phyloP scores from a whole-genome alignment of 2,329 filamentous ascomycete genomes.

The Trichoderma asperellum region DNA sequence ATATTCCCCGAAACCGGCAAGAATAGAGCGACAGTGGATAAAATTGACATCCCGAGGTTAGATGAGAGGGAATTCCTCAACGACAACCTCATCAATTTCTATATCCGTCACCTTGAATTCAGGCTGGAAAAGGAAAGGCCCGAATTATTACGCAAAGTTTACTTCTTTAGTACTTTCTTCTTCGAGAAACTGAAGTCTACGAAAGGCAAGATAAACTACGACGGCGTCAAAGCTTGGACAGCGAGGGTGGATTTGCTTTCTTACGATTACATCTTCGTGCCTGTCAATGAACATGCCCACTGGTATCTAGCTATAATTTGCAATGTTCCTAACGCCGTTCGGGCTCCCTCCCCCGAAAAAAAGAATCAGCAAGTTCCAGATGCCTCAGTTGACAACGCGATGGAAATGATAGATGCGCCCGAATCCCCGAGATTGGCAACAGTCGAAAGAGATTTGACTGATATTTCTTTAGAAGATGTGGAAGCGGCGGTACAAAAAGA shows the following conservation, averaged over 20 bases:
- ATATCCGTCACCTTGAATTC: slow-evolving; percentile 73
- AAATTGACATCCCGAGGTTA: slow-evolving; percentile 73
- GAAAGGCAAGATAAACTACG: slow-evolving; percentile 74
- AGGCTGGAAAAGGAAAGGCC: slow-evolving; percentile 59
- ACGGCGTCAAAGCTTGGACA: slow-evolving; percentile 86
- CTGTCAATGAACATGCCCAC: slow-evolving; percentile 83
- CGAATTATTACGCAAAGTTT: slow-evolving; percentile 66
- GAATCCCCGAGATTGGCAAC: slow-evolving; percentile 29
- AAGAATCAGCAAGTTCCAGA: slow-evolving; percentile 9
- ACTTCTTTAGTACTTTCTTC: slow-evolving; percentile 94
- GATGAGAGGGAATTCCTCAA: slow-evolving; percentile 88
- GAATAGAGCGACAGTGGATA: slow-evolving; percentile 68
- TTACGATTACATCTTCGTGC: slow-evolving; percentile 88
- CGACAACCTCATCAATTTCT: slow-evolving; percentile 90
- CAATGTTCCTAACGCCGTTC: slow-evolving; percentile 71
- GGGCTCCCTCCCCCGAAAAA: slow-evolving; percentile 29
- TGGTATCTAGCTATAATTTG: slow-evolving; percentile 97
- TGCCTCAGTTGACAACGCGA: slow-evolving; percentile 29
- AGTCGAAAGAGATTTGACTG: slow-evolving; percentile 33
- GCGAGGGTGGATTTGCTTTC: slow-evolving; percentile 79
- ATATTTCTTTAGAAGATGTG: slow-evolving; percentile 35
- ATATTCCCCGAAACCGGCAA: slow-evolving; percentile 63
- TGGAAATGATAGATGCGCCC: slow-evolving; percentile 21
- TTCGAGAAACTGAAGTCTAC: slow-evolving; percentile 73
- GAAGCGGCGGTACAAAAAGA: slow-evolving; percentile 17